Conservation (phyloP, 2,329 filamentous ascomycete species). For the Penicillium fuscoglaucum region DNA sequence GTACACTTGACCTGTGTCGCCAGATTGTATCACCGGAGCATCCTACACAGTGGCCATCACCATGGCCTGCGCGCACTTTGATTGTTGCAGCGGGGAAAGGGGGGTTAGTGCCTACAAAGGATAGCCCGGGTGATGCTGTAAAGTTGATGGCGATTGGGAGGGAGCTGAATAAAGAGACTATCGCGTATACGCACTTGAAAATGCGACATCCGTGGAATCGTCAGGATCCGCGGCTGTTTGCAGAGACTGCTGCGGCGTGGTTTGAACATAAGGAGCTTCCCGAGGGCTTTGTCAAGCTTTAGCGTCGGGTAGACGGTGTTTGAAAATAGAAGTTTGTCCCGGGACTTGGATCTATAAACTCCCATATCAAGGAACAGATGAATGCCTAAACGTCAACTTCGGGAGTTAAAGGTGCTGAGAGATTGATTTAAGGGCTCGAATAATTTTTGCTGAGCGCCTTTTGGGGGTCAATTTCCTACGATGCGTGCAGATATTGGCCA, state of each 20-base stretch:
- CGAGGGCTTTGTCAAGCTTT: conserved; percentile 7
- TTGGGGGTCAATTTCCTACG: too few relatives aligned
- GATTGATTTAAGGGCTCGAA: too few relatives aligned
- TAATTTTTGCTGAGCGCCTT: too few relatives aligned
- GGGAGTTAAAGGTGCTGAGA: too few relatives aligned
- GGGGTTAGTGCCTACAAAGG: conserved; percentile 8
- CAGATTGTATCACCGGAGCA: neutral
- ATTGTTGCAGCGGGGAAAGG: conserved; percentile 14
- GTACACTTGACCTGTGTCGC: conserved; percentile 9
- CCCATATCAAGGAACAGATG: too few relatives aligned
- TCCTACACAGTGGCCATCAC: conserved; percentile 2
- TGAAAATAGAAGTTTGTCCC: too few relatives aligned
- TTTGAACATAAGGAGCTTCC: conserved; percentile 6
- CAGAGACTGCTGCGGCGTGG: conserved; percentile 6
- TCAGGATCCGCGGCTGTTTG: conserved; percentile 10
- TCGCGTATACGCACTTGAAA: conserved; percentile 7
- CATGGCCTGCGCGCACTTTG: conserved; percentile 12
- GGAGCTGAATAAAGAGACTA: conserved; percentile 6
- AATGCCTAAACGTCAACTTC: too few relatives aligned
- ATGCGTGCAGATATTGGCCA: too few relatives aligned
- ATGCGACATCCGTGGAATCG: conserved; percentile 17
- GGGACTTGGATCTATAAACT: too few relatives aligned
- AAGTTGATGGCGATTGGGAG: conserved; percentile 7
- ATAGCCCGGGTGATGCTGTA: conserved; percentile 1
- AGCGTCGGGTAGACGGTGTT: neutral